These are phyloP conservation scores for Citrus inodora DNA, from an alignment of 345 rosid genomes.

Conservation along the genomic window DNA sequence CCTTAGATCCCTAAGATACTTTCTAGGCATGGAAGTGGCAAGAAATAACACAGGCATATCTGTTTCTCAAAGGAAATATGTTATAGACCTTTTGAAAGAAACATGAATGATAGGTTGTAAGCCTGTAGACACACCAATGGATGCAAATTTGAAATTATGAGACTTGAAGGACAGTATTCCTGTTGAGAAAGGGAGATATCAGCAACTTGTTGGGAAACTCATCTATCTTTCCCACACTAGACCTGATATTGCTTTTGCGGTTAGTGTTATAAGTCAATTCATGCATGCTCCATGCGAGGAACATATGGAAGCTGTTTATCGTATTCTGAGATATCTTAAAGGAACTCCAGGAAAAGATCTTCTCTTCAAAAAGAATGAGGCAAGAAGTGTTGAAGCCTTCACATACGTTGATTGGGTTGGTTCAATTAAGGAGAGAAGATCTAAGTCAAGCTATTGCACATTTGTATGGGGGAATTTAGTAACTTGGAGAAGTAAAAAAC, in stretches of 20 bases:
- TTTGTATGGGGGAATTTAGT: not conserved
- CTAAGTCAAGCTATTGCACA: not conserved
- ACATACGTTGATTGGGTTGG: not conserved
- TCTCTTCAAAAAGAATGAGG: not conserved
- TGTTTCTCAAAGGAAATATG: too few species aligned
- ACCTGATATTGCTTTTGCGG: not conserved
- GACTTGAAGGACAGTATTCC: not conserved
- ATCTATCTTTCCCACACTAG: not conserved
- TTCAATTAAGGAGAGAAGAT: not conserved
- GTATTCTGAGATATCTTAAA: not conserved
- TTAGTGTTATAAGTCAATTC: not conserved
- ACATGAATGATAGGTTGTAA: not conserved
- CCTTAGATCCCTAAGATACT: too few species aligned
- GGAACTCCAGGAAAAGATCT: not conserved
- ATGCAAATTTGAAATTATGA: not conserved
- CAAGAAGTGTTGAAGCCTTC: not conserved
- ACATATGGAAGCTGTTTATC: not conserved
- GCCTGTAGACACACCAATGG: not conserved
- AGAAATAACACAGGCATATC: too few species aligned
- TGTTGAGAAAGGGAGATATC: not conserved
- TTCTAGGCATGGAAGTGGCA: too few species aligned
- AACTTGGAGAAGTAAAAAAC: too few species aligned
- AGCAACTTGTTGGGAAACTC: not conserved
- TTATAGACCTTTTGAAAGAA: not conserved
- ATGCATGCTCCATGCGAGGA: not conserved